Conservation (phyloP, 83 land plant species). For the Picea engelmannii region DNA sequence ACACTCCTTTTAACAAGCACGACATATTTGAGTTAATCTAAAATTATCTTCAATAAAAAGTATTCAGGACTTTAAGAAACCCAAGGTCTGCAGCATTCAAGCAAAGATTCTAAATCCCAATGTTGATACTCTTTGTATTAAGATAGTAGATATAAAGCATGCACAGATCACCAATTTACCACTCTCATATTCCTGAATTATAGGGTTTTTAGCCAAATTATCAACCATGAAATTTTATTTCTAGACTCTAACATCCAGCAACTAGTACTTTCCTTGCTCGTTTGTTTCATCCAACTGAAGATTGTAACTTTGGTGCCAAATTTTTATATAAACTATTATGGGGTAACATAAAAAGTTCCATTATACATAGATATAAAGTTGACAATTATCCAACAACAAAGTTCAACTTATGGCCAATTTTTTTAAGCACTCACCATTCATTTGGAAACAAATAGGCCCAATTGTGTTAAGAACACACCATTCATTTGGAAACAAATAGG, state of each 20-base stretch:
- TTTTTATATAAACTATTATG: not conserved
- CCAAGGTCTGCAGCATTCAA: not conserved
- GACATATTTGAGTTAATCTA: not conserved
- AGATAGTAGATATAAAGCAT: not conserved
- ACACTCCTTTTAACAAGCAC: not conserved
- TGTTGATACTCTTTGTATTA: not conserved
- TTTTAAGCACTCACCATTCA: not conserved
- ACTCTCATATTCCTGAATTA: not conserved
- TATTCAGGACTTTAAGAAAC: not conserved
- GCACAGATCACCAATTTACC: not conserved
- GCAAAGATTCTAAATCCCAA: not conserved
- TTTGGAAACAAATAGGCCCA: no score
- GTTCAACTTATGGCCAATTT: not conserved
- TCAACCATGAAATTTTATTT: not conserved
- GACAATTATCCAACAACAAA: no score
- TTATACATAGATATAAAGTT: no score
- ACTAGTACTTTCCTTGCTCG: not conserved
- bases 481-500: no score
- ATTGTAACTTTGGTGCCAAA: not conserved
- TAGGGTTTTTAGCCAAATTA: not conserved
- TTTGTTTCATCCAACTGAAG: not conserved
- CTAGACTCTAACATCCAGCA: not conserved
- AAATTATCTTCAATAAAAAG: not conserved
- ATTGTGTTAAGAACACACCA: no score
- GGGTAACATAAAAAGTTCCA: not conserved